Evolutionary conservation across 495 filamentous ascomycete species (phyloP), one percentile per base, ranked within the genome.

Genomic region (Tuber microsphaerosporum): DNA sequence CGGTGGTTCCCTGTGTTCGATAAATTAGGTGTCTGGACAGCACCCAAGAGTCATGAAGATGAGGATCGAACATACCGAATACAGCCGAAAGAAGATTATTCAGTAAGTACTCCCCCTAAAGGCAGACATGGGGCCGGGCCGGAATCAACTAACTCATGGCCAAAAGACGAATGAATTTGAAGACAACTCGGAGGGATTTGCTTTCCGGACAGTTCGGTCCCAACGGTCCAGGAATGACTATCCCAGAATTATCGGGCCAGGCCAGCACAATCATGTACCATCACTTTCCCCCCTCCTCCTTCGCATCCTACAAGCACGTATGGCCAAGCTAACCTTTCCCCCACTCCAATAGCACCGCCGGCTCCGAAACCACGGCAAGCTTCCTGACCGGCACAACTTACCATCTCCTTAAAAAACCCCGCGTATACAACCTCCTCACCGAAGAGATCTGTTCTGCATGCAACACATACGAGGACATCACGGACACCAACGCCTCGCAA

Each of bases 341-440:
- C 48, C 43, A 10, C 43, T 14, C 44, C 44, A 65, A 69, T 71
- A 77, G 77, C 44, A 69, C 86, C n/a, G 88, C 86, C 3, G 87
- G 88, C 9, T 88, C 86, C 51, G 89, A 90, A 79, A 90, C 89
- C 0, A 89, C 87, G 2, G 86, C 88, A 34, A 88, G 86, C 1
- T 81, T 86, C 17, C 82, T 91, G 4, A 84, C 86, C 0, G 89
- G 85, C 0, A 84, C 87, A 19, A 85, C 85, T 0, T 87, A 85
- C 26, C 85, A 86, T 69, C 81, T 90, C n/a, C 78, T 88, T 4
- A 75, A 56, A 1, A 85, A 37, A 3, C 77, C 80, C 2, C 65
- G 65, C 19, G 71, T 71, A 19, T 82, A 82, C 39, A 74, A 83
- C n/a, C 87, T 84, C 70, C 81, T 91, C 0, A 82, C 80, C 17